A percentile compares a stretch with the other conserved stretches of the same genome.
These are phyloP conservation scores for Sapria himalayana DNA, from an alignment of 345 rosid genomes.

Conservation along the genomic window DNA sequence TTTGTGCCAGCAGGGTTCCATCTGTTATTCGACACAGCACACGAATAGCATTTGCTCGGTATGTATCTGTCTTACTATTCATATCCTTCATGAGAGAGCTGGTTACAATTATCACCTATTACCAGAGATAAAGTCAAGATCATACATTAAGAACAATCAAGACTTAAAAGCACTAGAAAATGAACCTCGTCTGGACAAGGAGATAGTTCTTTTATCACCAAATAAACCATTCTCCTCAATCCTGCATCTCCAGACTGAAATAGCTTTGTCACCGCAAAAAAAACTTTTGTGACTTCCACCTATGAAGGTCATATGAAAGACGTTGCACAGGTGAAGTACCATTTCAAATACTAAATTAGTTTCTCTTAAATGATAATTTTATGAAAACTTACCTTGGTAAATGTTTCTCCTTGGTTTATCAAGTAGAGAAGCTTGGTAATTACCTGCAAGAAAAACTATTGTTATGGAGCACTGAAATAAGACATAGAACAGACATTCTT, in stretches of 20 bases:
- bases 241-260: slow-evolving; percentile 87
- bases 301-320: slow-evolving; percentile 12
- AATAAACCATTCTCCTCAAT: slow-evolving; percentile 91
- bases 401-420: slow-evolving; percentile 87
- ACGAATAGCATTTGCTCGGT: slow-evolving; percentile 93
- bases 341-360: background rate
- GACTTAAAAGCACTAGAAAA: background rate
- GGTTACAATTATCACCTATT: slow-evolving; percentile 86
- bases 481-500: slow-evolving; percentile 1
- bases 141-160: slow-evolving; percentile 9
- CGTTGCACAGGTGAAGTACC: background rate
- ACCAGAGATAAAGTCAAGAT: background rate
- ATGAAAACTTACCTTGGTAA: slow-evolving; percentile 85
- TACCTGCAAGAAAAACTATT: slow-evolving; percentile 48
- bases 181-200: slow-evolving; percentile 95
- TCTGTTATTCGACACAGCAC: slow-evolving; percentile 90
- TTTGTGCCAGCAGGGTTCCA: slow-evolving; percentile 81
- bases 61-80: slow-evolving; percentile 97
- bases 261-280: slow-evolving; percentile 91
- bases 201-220: slow-evolving; percentile 91
- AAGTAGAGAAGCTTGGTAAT: slow-evolving; percentile 87
- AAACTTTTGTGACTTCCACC: slow-evolving; percentile 90
- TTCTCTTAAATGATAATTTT: too few species aligned
- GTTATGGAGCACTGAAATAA: slow-evolving; percentile 7
- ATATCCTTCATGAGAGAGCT: slow-evolving; percentile 98